Evolutionary conservation across 2,329 filamentous ascomycete species (phyloP), one percentile per base, ranked within the genome.

Genomic region (Lachnellula hyalina): DNA sequence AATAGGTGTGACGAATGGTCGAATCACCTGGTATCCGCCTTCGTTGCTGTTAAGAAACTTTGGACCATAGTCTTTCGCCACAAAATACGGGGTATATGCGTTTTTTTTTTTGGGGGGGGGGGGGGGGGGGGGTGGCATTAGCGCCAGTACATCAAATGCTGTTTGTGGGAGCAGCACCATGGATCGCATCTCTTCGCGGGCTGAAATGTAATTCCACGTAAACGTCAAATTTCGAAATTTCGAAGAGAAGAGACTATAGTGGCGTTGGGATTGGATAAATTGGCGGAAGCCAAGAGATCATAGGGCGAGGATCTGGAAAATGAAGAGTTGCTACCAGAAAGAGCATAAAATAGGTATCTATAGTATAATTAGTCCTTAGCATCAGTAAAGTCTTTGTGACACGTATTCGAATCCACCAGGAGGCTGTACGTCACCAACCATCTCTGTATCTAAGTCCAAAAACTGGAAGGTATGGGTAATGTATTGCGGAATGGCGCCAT

Each of bases 381-480:
- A n/a, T 6, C 44, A 49, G 42, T 28, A 45, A 9, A 65, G 63
- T 46, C 67, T 32, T 32, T 32, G 9, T 32, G 8, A 3, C 28
- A 32, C 28, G 8, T 11, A 71, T 67, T 78, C 75, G 49, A 78
- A 77, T n/a, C 74, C 75, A 34, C 76, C 74, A 2, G 76, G 75
- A 2, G 76, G 75, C 7, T 69, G 66, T 46, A 78, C 73, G 0
- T 76, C 68, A 2, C 76, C 75, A 1, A 73, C 68, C 63, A 78
- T 70, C 58, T 77, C 72, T 4, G 74, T 76, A 58, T 77, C 73
- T 0, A 74, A 74, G 52, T 78, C 75, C 12, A 75, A 61, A 15
- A 77, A 67, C 60, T 76, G 74, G 66, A 77, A 78, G 3, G 75
- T 75, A 56, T 78, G 76, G 1, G 72, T 75, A 1, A 74, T 77